A percentile compares a stretch with the other conserved stretches of the same genome.
Evolutionary conservation across 306 rosid species (phyloP).

Genomic region (Carpinus fangiana): DNA sequence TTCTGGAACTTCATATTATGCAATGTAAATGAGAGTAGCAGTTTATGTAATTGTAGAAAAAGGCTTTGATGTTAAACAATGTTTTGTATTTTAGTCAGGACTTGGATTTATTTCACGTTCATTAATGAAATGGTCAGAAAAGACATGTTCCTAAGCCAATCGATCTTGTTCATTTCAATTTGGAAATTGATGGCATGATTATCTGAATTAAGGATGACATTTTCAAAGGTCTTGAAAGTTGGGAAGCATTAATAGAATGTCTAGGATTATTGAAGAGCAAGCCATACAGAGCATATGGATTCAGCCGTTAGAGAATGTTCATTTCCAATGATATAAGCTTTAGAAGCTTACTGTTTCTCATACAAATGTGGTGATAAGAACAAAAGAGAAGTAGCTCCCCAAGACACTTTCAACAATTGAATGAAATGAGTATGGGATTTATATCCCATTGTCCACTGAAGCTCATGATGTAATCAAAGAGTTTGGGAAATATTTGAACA

Average conservation of each 20-base stretch:
- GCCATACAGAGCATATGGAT: too few relatives aligned
- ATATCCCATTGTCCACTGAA: not conserved
- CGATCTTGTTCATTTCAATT: not conserved
- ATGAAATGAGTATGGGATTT: too few relatives aligned
- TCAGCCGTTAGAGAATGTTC: too few relatives aligned
- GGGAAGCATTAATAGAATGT: too few relatives aligned
- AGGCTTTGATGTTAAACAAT: not conserved
- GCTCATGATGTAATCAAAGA: not conserved
- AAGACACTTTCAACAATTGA: too few relatives aligned
- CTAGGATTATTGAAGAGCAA: too few relatives aligned
- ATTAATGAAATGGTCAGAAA: not conserved
- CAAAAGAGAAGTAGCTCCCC: too few relatives aligned
- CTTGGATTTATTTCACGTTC: not conserved
- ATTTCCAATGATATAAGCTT: too few relatives aligned
- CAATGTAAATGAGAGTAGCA: conserved; percentile 4
- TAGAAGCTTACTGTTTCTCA: too few relatives aligned
- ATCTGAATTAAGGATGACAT: not conserved
- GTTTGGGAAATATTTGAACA: not conserved
- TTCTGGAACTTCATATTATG: not conserved
- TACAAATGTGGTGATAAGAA: too few relatives aligned
- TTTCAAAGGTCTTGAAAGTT: too few relatives aligned
- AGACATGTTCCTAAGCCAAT: not conserved
- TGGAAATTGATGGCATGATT: not conserved
- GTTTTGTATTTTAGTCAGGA: not conserved
- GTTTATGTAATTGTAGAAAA: not conserved